These are phyloP conservation scores for Diplodia seriata DNA, from an alignment of 2,329 filamentous ascomycete species.

Conservation along the genomic window DNA sequence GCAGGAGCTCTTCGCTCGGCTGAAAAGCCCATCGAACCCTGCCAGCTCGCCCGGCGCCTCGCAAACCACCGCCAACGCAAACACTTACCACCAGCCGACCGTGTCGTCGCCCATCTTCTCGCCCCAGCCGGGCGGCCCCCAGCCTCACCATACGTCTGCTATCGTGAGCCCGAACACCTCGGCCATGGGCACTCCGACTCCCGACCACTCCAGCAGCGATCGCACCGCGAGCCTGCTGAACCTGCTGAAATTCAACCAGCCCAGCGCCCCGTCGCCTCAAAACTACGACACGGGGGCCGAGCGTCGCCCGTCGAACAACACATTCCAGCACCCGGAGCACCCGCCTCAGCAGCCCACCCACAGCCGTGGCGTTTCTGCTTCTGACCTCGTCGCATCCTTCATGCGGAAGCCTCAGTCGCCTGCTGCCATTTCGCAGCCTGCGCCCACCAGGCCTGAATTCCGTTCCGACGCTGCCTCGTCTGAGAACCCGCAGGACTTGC, in stretches of 20 bases:
- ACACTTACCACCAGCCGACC: conserved; percentile 60
- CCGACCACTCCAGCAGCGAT: conserved; percentile 51
- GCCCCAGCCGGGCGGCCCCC: conserved; percentile 60
- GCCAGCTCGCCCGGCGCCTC: conserved; percentile 33
- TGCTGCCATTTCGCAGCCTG: conserved; percentile 43
- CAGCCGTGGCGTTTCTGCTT: conserved; percentile 57
- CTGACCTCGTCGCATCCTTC: conserved; percentile 64
- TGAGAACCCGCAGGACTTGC: conserved; percentile 79
- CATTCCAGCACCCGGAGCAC: conserved; percentile 32
- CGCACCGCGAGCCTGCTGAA: conserved; percentile 67
- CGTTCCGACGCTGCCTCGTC: conserved; percentile 39
- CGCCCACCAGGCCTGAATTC: conserved; percentile 40
- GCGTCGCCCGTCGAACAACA: conserved; percentile 38
- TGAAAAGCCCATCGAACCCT: conserved; percentile 44
- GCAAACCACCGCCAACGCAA: conserved; percentile 26
- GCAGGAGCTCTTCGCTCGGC: conserved; percentile 53
- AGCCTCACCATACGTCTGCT: conserved; percentile 63
- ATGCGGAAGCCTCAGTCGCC: conserved; percentile 54
- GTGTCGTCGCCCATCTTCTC: conserved; percentile 66
- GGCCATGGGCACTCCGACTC: conserved; percentile 51
- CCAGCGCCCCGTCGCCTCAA: conserved; percentile 43
- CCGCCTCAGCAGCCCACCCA: conserved; percentile 39
- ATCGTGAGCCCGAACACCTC: conserved; percentile 65
- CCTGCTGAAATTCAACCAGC: conserved; percentile 68
- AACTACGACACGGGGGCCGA: conserved; percentile 43